Conservation (phyloP, 2,329 filamentous ascomycete species). For the Verticillium albo-atrum region DNA sequence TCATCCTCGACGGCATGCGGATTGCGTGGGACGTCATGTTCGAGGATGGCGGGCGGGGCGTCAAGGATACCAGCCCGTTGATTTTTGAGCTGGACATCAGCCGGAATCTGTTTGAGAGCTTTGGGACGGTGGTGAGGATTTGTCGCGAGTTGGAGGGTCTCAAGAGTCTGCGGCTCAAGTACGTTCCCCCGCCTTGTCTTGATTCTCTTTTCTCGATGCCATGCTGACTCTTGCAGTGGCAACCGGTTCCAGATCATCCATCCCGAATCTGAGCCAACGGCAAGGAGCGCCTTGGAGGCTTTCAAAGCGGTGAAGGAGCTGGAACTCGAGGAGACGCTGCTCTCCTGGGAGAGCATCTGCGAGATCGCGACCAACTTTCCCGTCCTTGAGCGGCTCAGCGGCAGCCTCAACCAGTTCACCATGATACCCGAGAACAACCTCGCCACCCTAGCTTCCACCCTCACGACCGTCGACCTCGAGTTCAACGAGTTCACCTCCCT, state of each 20-base stretch:
- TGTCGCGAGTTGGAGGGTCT: slow-evolving; percentile 66
- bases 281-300: slow-evolving; percentile 25
- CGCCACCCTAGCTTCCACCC: slow-evolving; percentile 37
- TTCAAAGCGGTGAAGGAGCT: slow-evolving; percentile 55
- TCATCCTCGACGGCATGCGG: slow-evolving; percentile 74
- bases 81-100: slow-evolving; percentile 81
- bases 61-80: slow-evolving; percentile 53
- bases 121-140: slow-evolving; percentile 65
- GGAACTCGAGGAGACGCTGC: slow-evolving; percentile 61
- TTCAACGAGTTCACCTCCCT: slow-evolving; percentile 64
- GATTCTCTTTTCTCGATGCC: not conserved
- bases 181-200: no score
- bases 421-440: slow-evolving; percentile 39
- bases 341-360: slow-evolving; percentile 62
- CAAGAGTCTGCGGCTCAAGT: slow-evolving; percentile 68
- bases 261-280: slow-evolving; percentile 25
- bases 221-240: slow-evolving; percentile 47
- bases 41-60: slow-evolving; percentile 25
- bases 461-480: slow-evolving; percentile 65
- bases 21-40: slow-evolving; percentile 39
- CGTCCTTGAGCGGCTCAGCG: slow-evolving; percentile 44
- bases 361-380: slow-evolving; percentile 49
- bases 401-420: slow-evolving; percentile 54
- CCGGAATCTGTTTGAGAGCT: slow-evolving; percentile 70
- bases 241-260: slow-evolving; percentile 61